Conservation (phyloP, 345 rosid species). For the Gossypium australe region DNA sequence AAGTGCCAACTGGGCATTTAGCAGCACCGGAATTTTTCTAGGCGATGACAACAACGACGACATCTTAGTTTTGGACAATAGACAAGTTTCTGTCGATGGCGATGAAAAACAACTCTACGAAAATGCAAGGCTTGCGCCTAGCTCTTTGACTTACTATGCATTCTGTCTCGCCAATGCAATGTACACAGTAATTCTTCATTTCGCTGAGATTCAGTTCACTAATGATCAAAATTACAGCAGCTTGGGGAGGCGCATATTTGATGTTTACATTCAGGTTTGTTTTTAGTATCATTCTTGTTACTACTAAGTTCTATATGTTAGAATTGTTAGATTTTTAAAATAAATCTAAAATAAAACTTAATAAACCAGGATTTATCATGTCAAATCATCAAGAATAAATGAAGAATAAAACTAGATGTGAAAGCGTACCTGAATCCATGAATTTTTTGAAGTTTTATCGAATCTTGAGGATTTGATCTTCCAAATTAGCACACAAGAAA, state of each 20-base stretch:
- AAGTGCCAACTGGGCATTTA: conserved; percentile 40
- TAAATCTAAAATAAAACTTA: too few species aligned
- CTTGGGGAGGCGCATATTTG: conserved; percentile 50
- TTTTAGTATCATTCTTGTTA: not conserved
- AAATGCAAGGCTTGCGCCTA: conserved; percentile 51
- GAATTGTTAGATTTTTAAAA: too few species aligned
- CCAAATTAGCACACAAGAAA: too few species aligned
- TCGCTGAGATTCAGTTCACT: conserved; percentile 27
- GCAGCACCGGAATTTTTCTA: conserved; percentile 51
- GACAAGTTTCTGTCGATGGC: conserved; percentile 11
- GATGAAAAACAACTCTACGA: conserved; percentile 11
- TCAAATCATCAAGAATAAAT: too few species aligned
- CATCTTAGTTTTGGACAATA: not conserved
- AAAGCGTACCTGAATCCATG: too few species aligned
- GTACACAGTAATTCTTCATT: conserved; percentile 43
- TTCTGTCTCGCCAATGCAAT: conserved; percentile 51
- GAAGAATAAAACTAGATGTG: too few species aligned
- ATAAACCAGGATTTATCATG: too few species aligned
- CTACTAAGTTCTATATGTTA: not conserved
- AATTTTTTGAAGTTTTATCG: too few species aligned
- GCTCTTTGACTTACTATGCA: conserved; percentile 51
- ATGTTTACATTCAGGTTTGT: conserved; percentile 61
- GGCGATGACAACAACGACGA: conserved; percentile 22
- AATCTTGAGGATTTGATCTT: too few species aligned
- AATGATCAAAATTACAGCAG: conserved; percentile 25